Conservation (phyloP, 1,284 basidiomycete species). For the Hortiboletus rubellus region DNA sequence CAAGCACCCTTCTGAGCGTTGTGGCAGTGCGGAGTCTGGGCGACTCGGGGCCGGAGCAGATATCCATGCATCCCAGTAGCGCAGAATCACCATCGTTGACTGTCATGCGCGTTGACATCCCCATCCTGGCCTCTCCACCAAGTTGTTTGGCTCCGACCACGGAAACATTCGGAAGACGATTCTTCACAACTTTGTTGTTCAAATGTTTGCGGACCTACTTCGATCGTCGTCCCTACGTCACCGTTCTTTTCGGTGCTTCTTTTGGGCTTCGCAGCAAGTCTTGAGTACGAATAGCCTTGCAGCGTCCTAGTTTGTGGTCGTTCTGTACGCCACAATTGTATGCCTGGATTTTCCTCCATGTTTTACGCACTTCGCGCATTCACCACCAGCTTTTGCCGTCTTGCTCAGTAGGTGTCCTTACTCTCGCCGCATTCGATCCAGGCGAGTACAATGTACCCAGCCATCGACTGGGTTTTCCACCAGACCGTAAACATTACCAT, state of each 20-base stretch:
- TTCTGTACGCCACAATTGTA: background rate
- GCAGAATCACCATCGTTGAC: too few relatives aligned
- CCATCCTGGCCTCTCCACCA: too few relatives aligned
- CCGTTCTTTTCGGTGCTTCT: background rate
- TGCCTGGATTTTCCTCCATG: constrained; percentile 4
- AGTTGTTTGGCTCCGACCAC: too few relatives aligned
- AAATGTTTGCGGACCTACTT: too few relatives aligned
- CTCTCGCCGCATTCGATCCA: constrained; percentile 39
- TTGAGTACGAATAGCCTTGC: background rate
- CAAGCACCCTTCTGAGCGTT: too few relatives aligned
- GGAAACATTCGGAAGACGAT: too few relatives aligned
- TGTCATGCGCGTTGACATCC: too few relatives aligned
- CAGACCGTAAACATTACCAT: constrained; percentile 39
- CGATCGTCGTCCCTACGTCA: background rate
- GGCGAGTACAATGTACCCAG: constrained; percentile 40
- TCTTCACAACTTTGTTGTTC: background rate
- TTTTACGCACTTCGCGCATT: constrained; percentile 4
- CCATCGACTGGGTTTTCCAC: constrained; percentile 38
- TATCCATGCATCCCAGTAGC: too few relatives aligned
- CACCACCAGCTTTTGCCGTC: constrained; percentile 6
- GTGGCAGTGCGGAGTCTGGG: too few relatives aligned
- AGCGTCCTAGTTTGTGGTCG: too few relatives aligned
- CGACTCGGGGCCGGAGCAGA: too few relatives aligned
- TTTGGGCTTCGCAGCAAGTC: background rate
- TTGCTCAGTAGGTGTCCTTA: background rate